Percentiles rank a stretch among this genome's conserved stretches.
These are phyloP conservation scores for Paspalum notatum DNA, from an alignment of 176 grass and related monocot genomes.

Conservation along the genomic window DNA sequence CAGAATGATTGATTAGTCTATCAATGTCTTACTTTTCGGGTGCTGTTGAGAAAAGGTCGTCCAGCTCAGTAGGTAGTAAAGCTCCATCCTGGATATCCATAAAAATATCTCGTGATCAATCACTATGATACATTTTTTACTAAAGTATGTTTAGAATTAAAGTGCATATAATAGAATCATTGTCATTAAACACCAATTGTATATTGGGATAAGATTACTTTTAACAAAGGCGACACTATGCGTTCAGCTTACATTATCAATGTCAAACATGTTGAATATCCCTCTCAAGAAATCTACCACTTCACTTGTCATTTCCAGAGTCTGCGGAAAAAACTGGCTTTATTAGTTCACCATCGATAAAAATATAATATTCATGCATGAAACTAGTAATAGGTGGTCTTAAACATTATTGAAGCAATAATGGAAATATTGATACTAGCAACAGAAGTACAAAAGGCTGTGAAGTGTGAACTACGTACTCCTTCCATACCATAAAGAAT, in stretches of 20 bases:
- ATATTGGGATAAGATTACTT: background rate
- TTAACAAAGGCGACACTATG: background rate
- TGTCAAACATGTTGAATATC: conserved; percentile 88
- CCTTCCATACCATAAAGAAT: too few relatives aligned
- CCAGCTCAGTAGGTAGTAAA: conserved; percentile 83
- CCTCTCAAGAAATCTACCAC: conserved; percentile 77
- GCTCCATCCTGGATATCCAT: conserved; percentile 69
- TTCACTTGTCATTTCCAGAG: conserved; percentile 82
- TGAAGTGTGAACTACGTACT: background rate
- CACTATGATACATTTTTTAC: background rate
- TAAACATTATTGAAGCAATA: conserved; percentile 2
- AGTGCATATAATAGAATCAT: background rate
- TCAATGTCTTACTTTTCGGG: conserved; percentile 76
- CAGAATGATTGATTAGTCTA: background rate
- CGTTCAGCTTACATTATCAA: conserved; percentile 71
- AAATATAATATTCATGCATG: background rate
- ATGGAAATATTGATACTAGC: background rate
- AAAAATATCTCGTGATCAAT: conserved; percentile 19
- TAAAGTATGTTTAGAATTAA: background rate
- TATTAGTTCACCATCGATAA: background rate
- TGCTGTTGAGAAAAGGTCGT: conserved; percentile 92
- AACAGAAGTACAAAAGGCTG: background rate
- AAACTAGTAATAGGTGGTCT: background rate
- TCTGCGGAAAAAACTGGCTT: conserved; percentile 55
- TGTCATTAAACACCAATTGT: background rate